Evolutionary conservation across 1,284 basidiomycete genomes (phyloP).

Genomic region (Pseudozyma tsukubaensis): DNA sequence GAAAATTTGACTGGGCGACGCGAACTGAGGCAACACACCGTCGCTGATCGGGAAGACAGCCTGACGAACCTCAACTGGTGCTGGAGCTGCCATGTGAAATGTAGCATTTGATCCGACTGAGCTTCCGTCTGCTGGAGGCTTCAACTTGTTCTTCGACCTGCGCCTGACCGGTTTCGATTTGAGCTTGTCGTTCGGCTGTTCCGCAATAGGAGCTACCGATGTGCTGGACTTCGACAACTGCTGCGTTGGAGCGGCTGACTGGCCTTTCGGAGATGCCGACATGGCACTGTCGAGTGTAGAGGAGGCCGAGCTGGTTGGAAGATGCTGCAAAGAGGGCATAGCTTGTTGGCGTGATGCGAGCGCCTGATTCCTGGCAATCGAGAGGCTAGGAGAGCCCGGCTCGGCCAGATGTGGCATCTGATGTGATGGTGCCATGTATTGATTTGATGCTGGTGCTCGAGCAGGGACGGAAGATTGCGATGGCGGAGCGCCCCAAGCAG

Average conservation of each 20-base stretch:
- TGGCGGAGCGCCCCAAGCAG: conserved; percentile 22
- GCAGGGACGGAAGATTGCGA: conserved; percentile 1
- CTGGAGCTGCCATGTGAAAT: background rate
- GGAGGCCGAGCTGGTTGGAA: conserved; percentile 7
- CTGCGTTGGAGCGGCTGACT: background rate
- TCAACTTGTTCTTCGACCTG: conserved; percentile 9
- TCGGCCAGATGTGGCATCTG: conserved; percentile 19
- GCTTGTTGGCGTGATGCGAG: conserved; percentile 11
- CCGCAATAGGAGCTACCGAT: conserved; percentile 7
- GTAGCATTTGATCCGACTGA: background rate
- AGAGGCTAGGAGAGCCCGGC: conserved; percentile 35
- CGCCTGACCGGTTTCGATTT: conserved; percentile 18
- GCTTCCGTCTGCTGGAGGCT: background rate
- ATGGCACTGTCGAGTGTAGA: conserved; percentile 37
- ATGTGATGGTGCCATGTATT: conserved; percentile 3
- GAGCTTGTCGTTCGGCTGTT: conserved; percentile 12
- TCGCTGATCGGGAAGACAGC: conserved; percentile 1
- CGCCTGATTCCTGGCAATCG: conserved; percentile 19
- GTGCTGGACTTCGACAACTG: background rate
- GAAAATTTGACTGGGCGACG: conserved; percentile 32
- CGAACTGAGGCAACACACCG: conserved; percentile 18
- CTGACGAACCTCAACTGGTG: background rate
- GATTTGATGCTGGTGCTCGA: conserved; percentile 4
- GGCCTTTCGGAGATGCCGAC: conserved; percentile 20
- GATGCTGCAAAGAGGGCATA: conserved; percentile 7